These are phyloP conservation scores for Peniophora sp. DNA, from an alignment of 1,284 basidiomycete genomes.

Conservation along the genomic window DNA sequence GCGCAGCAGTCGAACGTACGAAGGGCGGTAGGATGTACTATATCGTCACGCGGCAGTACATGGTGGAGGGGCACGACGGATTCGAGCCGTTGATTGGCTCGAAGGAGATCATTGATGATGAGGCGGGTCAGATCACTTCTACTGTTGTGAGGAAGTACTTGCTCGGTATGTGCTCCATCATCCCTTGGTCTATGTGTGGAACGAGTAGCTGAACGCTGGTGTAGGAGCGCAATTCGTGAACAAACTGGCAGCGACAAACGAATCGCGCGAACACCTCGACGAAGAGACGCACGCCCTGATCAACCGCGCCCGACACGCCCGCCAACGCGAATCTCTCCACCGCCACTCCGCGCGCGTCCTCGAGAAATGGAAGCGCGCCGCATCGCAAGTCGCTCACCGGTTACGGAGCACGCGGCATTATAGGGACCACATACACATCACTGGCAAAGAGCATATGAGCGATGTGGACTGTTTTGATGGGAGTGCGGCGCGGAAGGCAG, in stretches of 20 bases:
- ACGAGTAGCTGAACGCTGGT: neutral
- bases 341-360: conserved; percentile 17
- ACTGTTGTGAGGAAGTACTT: conserved; percentile 80
- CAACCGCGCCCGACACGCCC: conserved; percentile 9
- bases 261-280: conserved; percentile 10
- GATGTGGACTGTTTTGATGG: conserved; percentile 70
- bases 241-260: conserved; percentile 7
- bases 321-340: conserved; percentile 5
- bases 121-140: conserved; percentile 78
- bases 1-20: conserved; percentile 47
- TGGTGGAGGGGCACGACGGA: conserved; percentile 78
- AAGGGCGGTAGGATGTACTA: conserved; percentile 58
- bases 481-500: conserved; percentile 21
- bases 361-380: conserved; percentile 42
- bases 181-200: neutral
- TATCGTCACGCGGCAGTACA: conserved; percentile 71
- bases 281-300: conserved; percentile 32
- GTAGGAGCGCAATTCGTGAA: conserved; percentile 61
- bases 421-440: conserved; percentile 52
- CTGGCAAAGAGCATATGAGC: conserved; percentile 71
- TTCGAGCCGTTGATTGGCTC: conserved; percentile 65
- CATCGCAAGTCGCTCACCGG: conserved; percentile 35
- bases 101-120: conserved; percentile 74
- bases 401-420: conserved; percentile 46
- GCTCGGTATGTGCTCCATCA: conserved; percentile 52